Evolutionary conservation across 352 stramenopile genomes (phyloP), one percentile per base, ranked within the genome.

Genomic region (Hyaloperonospora arabidopsidis): DNA sequence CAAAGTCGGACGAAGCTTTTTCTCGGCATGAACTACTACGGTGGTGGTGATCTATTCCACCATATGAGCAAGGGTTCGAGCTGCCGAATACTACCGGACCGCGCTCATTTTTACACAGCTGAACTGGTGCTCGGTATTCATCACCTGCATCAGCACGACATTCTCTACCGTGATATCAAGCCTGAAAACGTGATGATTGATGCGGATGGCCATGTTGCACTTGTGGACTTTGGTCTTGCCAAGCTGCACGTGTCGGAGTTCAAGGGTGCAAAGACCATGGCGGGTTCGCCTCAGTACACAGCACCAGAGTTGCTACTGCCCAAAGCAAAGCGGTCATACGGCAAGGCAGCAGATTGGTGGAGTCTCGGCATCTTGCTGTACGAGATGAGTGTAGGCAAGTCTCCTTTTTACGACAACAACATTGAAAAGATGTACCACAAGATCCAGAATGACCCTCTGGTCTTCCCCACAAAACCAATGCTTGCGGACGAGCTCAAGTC

Each of bases 101-200:
- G 88, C 10, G 85, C 86, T 8, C 84, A 93, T 59, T 94, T 98
- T 61, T 97, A 97, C 69, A 86, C 85, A 34, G 93, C 93, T 6
- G 93, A 98, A 63, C 74, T 98, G 39, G 84, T 93, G 32, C 67
- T 97, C 7, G 93, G 83, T 22, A 93, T 98, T 53, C 86, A 95
- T 49, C 88, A 97, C 47, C 67, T 98, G 58, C 93, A 98, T 66
- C 74, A 95, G 47, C 84, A 94, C 60, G 82, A 97, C 62, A 97
- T 98, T 70, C 75, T 98, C 10, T 98, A 98, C 70, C 86, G 87
- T 63, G 95, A 98, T 63, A 94, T 98, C 29, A 98, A 98, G 57
- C 94, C 94, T 12, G 92, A 98, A 65, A 98, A 98, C 57, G 78
- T 98, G 15, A 95, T 97, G 70, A 95, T 98, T 38, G 94, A 98